These are phyloP conservation scores for Tagetes erecta DNA, from an alignment of 129 eudicot species.

Conservation along the genomic window DNA sequence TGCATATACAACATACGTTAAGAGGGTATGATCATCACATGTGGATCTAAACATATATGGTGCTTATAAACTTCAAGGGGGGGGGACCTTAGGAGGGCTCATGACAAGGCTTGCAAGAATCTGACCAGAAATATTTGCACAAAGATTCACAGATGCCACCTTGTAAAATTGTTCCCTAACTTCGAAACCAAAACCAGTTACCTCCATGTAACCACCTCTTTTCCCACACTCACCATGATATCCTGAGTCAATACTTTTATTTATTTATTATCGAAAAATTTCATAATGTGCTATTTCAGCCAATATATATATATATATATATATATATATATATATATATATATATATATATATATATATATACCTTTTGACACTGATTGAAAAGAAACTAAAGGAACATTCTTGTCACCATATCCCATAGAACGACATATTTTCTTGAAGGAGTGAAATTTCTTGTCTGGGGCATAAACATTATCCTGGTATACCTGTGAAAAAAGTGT, in stretches of 20 bases:
- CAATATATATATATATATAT: too few relatives aligned
- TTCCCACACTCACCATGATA: slow-evolving; percentile 97
- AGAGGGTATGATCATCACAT: background rate
- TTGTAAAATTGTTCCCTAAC: slow-evolving; percentile 87
- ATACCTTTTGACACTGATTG: slow-evolving; percentile 91
- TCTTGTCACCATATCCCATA: slow-evolving; percentile 84
- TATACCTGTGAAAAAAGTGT: slow-evolving; percentile 60
- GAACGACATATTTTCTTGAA: slow-evolving; percentile 85
- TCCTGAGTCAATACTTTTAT: slow-evolving; percentile 46
- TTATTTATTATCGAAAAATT: background rate
- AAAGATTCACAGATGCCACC: slow-evolving; percentile 83
- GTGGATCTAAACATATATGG: background rate
- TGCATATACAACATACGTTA: background rate
- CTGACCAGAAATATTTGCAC: slow-evolving; percentile 93
- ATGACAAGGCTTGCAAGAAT: slow-evolving; percentile 91
- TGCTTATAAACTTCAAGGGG: background rate
- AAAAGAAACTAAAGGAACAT: slow-evolving; percentile 84
- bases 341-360: too few relatives aligned
- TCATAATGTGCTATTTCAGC: too few relatives aligned
- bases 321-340: too few relatives aligned
- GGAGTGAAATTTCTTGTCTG: slow-evolving; percentile 85
- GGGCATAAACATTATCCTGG: slow-evolving; percentile 85
- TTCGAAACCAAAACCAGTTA: slow-evolving; percentile 84
- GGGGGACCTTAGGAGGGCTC: slow-evolving; percentile 83
- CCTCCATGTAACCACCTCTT: slow-evolving; percentile 98